A percentile compares a stretch with the other conserved stretches of the same genome.
These are phyloP conservation scores for Fistulifera solaris DNA, from an alignment of 108 stramenopile genomes.

Conservation along the genomic window DNA sequence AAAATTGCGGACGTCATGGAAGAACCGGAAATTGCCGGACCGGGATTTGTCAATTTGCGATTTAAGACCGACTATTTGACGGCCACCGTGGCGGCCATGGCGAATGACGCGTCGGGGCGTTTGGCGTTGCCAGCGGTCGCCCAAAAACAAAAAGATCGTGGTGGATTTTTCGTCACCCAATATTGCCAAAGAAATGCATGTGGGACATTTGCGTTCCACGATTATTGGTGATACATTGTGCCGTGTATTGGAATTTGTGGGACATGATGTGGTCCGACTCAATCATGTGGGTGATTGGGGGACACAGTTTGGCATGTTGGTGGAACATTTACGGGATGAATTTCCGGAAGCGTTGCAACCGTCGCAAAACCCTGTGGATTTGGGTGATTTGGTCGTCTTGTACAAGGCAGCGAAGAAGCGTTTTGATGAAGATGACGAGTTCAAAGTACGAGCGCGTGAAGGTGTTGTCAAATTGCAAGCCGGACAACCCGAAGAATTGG, in stretches of 20 bases:
- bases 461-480: conserved; percentile 95
- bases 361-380: conserved; percentile 59
- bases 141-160: conserved; percentile 70
- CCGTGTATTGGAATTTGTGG: conserved; percentile 83
- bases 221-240: conserved; percentile 96
- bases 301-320: conserved; percentile 98
- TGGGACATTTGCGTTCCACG: conserved; percentile 96
- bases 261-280: conserved; percentile 87
- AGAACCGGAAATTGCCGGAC: conserved; percentile 84
- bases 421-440: conserved; percentile 83
- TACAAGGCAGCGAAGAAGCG: conserved; percentile 96
- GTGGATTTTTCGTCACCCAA: conserved; percentile 98
- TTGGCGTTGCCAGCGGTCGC: conserved; percentile 42
- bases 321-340: conserved; percentile 93
- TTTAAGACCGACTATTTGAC: conserved; percentile 69
- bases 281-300: conserved; percentile 99
- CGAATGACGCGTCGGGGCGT: conserved; percentile 47
- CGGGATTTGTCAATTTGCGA: conserved; percentile 89
- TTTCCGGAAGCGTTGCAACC: conserved; percentile 82
- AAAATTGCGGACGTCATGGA: conserved; percentile 55
- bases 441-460: conserved; percentile 79
- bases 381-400: conserved; percentile 86
- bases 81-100: conserved; percentile 42
- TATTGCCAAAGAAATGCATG: conserved; percentile 99
- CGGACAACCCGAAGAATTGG: conserved; percentile 80